A percentile compares a stretch with the other conserved stretches of the same genome.
These are phyloP conservation scores for Wallemia ichthyophaga DNA, from an alignment of 1,284 basidiomycete genomes.

Conservation along the genomic window DNA sequence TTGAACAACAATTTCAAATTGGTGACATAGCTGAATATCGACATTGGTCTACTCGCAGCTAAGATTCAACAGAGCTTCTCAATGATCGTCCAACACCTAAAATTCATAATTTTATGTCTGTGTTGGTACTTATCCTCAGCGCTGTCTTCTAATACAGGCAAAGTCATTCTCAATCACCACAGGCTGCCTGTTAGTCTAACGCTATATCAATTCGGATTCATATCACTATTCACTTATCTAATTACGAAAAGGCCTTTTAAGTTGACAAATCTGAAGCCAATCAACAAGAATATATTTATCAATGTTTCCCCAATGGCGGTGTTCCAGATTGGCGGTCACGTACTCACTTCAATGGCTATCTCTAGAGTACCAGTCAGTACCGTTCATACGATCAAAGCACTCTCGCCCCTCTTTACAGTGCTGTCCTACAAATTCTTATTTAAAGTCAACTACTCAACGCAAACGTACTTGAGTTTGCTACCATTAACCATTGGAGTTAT, in stretches of 20 bases:
- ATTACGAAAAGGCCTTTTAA: slow-evolving; percentile 40
- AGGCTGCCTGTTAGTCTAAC: slow-evolving; percentile 71
- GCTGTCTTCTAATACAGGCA: slow-evolving; percentile 61
- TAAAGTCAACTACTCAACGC: slow-evolving; percentile 62
- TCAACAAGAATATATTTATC: slow-evolving; percentile 37
- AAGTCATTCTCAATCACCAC: slow-evolving; percentile 60
- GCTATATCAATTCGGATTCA: slow-evolving; percentile 89
- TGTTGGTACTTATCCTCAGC: slow-evolving; percentile 27
- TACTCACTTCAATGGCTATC: slow-evolving; percentile 87
- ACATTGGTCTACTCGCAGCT: neutral
- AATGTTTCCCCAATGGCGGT: slow-evolving; percentile 72
- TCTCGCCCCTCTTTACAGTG: slow-evolving; percentile 90
- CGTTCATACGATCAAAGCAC: slow-evolving; percentile 93
- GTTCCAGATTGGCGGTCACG: slow-evolving; percentile 79
- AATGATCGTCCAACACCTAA: slow-evolving; percentile 7
- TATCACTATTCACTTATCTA: slow-evolving; percentile 53
- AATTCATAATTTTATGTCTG: neutral
- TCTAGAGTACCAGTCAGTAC: slow-evolving; percentile 86
- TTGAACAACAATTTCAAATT: neutral
- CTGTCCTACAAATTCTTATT: slow-evolving; percentile 76
- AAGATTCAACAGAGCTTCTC: neutral
- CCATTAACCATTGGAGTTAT: slow-evolving; percentile 88
- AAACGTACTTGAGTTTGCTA: slow-evolving; percentile 77
- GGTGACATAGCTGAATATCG: neutral
- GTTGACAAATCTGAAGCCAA: slow-evolving; percentile 33